Conservation (phyloP, 371 early-diverging fungal species). For the Coemansia sp. region DNA sequence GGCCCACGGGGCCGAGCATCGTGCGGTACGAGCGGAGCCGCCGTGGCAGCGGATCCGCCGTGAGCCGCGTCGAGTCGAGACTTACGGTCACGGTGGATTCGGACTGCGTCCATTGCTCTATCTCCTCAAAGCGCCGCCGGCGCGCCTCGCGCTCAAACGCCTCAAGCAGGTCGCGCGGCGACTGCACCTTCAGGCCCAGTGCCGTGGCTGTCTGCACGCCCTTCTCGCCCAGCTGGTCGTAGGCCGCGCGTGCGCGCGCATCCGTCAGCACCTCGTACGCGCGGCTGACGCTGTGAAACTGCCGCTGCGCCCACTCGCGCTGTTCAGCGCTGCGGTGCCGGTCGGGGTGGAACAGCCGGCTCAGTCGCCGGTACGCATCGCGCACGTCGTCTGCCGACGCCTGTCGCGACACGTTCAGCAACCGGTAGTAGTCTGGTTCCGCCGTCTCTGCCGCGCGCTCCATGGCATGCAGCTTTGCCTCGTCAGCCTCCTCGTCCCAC, state of each 20-base stretch:
- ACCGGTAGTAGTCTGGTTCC: conserved; percentile 72
- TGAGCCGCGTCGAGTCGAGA: conserved; percentile 4
- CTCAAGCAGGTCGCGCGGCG: conserved; percentile 84
- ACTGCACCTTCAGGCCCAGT: conserved; percentile 72
- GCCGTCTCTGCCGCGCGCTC: conserved; percentile 17
- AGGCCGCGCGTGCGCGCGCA: conserved; percentile 76
- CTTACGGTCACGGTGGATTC: conserved; percentile 18
- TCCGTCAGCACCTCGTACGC: conserved; percentile 81
- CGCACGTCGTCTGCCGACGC: conserved; percentile 56
- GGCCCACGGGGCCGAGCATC: not conserved
- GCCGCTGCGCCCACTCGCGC: conserved; percentile 54
- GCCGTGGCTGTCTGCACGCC: conserved; percentile 77
- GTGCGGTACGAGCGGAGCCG: not conserved
- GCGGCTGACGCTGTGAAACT: conserved; percentile 61
- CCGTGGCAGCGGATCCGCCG: not conserved
- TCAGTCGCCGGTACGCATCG: conserved; percentile 61
- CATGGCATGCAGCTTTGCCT: conserved; percentile 29
- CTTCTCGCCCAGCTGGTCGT: conserved; percentile 91
- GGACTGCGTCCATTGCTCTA: conserved; percentile 69
- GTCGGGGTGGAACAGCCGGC: conserved; percentile 69
- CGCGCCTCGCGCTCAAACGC: conserved; percentile 79
- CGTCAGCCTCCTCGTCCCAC: conserved; percentile 35
- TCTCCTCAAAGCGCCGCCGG: conserved; percentile 68
- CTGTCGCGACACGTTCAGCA: conserved; percentile 76
- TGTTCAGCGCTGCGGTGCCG: conserved; percentile 52